A percentile compares a stretch with the other conserved stretches of the same genome.
These are phyloP conservation scores for Clarireedia homoeocarpa DNA, from an alignment of 2,329 filamentous ascomycete genomes.

Conservation along the genomic window DNA sequence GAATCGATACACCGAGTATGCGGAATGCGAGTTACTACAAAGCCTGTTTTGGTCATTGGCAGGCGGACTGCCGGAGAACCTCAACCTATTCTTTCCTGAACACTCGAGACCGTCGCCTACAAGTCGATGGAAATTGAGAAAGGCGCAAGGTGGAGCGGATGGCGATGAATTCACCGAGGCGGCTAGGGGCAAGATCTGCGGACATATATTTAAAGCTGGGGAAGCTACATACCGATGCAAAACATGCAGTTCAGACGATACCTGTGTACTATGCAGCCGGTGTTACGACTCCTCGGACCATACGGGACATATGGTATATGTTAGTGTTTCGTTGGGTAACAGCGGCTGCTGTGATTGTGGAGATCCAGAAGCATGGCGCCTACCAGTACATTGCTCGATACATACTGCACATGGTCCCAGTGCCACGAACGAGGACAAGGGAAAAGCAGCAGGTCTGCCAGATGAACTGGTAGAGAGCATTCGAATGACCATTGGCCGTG, in stretches of 20 bases:
- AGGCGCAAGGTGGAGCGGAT: conserved; percentile 86
- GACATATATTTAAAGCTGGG: conserved; percentile 91
- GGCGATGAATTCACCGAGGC: conserved; percentile 92
- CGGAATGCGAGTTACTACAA: conserved; percentile 63
- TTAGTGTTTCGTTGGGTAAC: conserved; percentile 81
- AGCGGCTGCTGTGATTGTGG: conserved; percentile 97
- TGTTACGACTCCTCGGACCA: conserved; percentile 97
- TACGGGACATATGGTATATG: conserved; percentile 83
- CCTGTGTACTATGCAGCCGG: conserved; percentile 85
- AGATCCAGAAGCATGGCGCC: conserved; percentile 87
- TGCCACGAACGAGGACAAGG: conserved; percentile 48
- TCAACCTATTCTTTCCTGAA: conserved; percentile 74
- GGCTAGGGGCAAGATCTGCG: conserved; percentile 86
- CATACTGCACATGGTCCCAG: conserved; percentile 58
- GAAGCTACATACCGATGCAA: conserved; percentile 93
- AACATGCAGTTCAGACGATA: conserved; percentile 90
- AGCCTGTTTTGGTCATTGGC: conserved; percentile 84
- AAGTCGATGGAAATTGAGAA: conserved; percentile 65
- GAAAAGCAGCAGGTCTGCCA: conserved; percentile 55
- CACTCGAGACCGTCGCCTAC: conserved; percentile 47
- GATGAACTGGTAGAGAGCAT: conserved; percentile 70
- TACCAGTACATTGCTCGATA: conserved; percentile 85
- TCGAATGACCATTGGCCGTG: conserved; percentile 75
- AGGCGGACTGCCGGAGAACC: conserved; percentile 63
- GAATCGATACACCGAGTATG: conserved; percentile 67